phyloP scores from a whole-genome alignment of 2,329 filamentous ascomycete species.

The Beauveria varroae region DNA sequence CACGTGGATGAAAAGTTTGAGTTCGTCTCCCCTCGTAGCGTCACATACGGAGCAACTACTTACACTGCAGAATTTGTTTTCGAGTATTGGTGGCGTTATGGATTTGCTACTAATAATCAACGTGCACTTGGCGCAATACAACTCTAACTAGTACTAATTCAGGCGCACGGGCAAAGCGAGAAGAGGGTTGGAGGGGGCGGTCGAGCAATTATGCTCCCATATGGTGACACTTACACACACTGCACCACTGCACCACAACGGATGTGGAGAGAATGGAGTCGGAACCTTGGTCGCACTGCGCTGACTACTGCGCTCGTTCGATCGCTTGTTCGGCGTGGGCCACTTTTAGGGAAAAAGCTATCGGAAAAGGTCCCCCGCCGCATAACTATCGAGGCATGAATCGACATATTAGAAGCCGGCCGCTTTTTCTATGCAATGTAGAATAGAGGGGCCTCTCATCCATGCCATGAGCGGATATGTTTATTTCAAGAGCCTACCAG shows the following conservation, averaged over 20 bases:
- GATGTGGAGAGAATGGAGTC: slow-evolving; percentile 4
- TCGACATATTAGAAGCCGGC: not conserved
- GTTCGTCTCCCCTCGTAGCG: not conserved
- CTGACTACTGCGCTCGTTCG: slow-evolving; percentile 5
- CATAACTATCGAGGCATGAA: not conserved
- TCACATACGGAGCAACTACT: not conserved
- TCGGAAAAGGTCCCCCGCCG: not conserved
- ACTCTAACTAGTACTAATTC: not conserved
- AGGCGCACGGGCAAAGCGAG: not conserved
- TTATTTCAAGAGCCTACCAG: not conserved
- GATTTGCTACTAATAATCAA: not conserved
- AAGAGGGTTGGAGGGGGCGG: not conserved
- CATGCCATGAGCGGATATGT: not conserved
- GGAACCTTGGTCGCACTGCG: not conserved
- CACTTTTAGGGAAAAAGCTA: not conserved
- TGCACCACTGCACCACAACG: not conserved
- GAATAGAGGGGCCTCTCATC: not conserved
- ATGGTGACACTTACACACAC: not conserved
- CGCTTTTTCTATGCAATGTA: not conserved
- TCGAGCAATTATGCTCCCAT: slow-evolving; percentile 1
- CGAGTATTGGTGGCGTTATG: slow-evolving; percentile 6
- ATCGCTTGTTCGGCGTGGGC: slow-evolving; percentile 1
- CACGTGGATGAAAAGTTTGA: slow-evolving; percentile 3
- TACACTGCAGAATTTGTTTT: not conserved
- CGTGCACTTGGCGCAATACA: not conserved